These are phyloP conservation scores for Nakaseomyces nivariensis DNA, from an alignment of 1,139 yeast species.

Conservation along the genomic window DNA sequence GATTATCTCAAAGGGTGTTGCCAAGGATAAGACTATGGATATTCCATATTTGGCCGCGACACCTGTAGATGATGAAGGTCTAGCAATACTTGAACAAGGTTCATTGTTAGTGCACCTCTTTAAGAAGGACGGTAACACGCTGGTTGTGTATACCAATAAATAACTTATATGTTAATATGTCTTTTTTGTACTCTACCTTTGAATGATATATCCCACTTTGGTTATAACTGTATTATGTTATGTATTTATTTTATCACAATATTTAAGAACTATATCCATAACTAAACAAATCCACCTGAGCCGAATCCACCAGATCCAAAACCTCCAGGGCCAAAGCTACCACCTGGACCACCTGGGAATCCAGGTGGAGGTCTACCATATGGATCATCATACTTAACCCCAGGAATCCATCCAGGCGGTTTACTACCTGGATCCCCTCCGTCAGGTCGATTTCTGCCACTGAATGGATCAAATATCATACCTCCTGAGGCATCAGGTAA, in stretches of 20 bases:
- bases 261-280: background rate
- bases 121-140: constrained; percentile 20
- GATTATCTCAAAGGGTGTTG: constrained; percentile 21
- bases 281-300: background rate
- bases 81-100: constrained; percentile 16
- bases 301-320: constrained; percentile 6
- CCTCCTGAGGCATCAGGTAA: constrained; percentile 26
- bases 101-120: constrained; percentile 17
- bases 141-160: constrained; percentile 19
- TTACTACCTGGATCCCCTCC: constrained; percentile 18
- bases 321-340: constrained; percentile 12
- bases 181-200: no score
- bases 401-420: constrained; percentile 31
- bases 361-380: constrained; percentile 20
- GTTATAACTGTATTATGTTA: no score
- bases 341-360: constrained; percentile 10
- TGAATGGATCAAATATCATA: constrained; percentile 31
- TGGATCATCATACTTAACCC: constrained; percentile 33
- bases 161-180: background rate
- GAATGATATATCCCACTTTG: no score
- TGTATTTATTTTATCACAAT: no score
- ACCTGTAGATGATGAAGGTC: constrained; percentile 21
- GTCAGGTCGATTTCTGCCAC: background rate
- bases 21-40: constrained; percentile 20
- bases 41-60: constrained; percentile 17